Conservation (phyloP, 495 filamentous ascomycete species). For the Penicillium soppii region DNA sequence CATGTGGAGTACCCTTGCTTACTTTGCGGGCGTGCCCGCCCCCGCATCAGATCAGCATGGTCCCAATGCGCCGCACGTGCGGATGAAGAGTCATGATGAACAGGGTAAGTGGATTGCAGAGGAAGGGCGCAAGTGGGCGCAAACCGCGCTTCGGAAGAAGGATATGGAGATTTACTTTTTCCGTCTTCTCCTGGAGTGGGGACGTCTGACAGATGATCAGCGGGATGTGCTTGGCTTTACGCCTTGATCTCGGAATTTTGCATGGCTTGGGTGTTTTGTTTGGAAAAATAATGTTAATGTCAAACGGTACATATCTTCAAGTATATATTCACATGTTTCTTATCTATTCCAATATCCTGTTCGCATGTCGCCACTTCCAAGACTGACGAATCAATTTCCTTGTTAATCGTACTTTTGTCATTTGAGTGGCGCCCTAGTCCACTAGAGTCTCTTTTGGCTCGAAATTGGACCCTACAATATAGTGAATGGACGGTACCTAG, state of each 20-base stretch:
- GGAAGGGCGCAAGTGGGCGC: constrained; percentile 63
- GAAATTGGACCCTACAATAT: too few relatives aligned
- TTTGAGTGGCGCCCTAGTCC: too few relatives aligned
- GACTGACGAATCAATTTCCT: too few relatives aligned
- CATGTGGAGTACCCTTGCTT: constrained; percentile 63
- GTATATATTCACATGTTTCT: background rate
- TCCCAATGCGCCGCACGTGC: constrained; percentile 7
- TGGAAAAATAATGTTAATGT: background rate
- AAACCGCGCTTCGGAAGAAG: constrained; percentile 65
- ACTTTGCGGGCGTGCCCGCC: constrained; percentile 51
- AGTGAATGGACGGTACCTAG: too few relatives aligned
- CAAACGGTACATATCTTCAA: constrained; percentile 1
- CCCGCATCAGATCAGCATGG: constrained; percentile 2
- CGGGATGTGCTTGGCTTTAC: constrained; percentile 59
- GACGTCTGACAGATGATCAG: constrained; percentile 59
- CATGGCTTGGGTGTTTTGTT: background rate
- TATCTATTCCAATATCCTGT: background rate
- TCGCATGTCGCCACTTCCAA: too few relatives aligned
- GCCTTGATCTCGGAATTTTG: background rate
- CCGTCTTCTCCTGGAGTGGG: constrained; percentile 75
- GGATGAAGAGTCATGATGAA: constrained; percentile 39
- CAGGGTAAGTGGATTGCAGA: constrained; percentile 65
- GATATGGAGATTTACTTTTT: constrained; percentile 87
- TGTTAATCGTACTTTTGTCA: too few relatives aligned
- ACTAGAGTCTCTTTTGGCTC: too few relatives aligned